These are phyloP conservation scores for Fragosphaeria purpurea DNA, from an alignment of 2,329 filamentous ascomycete genomes.

Conservation along the genomic window DNA sequence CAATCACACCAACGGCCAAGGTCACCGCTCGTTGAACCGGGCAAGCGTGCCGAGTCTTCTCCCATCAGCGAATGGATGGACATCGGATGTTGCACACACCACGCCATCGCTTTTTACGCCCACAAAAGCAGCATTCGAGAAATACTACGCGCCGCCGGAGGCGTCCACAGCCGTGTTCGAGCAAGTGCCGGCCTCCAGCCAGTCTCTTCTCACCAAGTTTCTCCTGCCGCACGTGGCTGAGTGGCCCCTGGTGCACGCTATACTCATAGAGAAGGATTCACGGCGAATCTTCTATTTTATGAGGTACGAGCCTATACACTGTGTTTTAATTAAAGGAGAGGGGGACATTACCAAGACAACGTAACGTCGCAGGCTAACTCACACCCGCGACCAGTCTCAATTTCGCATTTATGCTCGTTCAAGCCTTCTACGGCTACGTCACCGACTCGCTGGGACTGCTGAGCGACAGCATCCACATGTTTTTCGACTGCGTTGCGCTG, in stretches of 20 bases:
- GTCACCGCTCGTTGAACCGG: constrained; percentile 15
- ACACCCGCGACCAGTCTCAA: constrained; percentile 55
- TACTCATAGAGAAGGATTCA: constrained; percentile 85
- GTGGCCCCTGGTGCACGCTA: constrained; percentile 73
- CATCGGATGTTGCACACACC: too few species aligned
- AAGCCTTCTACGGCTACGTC: constrained; percentile 86
- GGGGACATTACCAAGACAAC: too few species aligned
- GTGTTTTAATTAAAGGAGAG: too few species aligned
- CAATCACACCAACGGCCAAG: constrained; percentile 16
- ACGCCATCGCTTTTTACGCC: constrained; percentile 27
- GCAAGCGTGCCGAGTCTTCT: too few species aligned
- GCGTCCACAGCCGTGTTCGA: constrained; percentile 17
- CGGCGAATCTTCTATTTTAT: constrained; percentile 96
- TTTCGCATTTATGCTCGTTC: constrained; percentile 87
- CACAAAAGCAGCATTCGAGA: constrained; percentile 18
- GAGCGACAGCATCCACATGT: constrained; percentile 98
- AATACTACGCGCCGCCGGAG: constrained; percentile 21
- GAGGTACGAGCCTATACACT: constrained; percentile 43
- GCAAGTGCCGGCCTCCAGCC: constrained; percentile 32
- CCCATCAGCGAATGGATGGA: too few species aligned
- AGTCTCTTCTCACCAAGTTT: constrained; percentile 61
- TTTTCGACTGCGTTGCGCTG: constrained; percentile 92
- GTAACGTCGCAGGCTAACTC: too few species aligned
- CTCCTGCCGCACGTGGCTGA: constrained; percentile 59
- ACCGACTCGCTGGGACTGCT: constrained; percentile 92